Evolutionary conservation across 306 rosid genomes (phyloP).

Genomic region (Cicer bijugum): DNA sequence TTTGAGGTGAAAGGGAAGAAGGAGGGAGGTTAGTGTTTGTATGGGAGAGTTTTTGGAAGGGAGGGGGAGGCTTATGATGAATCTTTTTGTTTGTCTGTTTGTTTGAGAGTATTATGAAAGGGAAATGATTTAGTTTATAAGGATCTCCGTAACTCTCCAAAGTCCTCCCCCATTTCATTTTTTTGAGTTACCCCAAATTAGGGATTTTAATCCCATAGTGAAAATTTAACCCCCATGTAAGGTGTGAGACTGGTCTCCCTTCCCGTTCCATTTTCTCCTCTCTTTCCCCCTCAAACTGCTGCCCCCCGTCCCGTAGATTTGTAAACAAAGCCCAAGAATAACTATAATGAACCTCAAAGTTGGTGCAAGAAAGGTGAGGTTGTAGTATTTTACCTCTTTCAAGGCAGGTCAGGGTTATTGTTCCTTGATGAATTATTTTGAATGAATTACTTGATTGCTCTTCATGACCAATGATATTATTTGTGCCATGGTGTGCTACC

Average conservation of each 20-base stretch:
- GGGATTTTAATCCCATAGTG: background rate
- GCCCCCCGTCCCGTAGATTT: background rate
- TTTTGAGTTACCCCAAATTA: background rate
- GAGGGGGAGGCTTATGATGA: background rate
- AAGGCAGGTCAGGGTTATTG: slow-evolving; percentile 14
- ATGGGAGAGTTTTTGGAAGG: background rate
- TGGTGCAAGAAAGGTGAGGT: slow-evolving; percentile 14
- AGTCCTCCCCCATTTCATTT: background rate
- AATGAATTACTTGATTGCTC: slow-evolving; percentile 30
- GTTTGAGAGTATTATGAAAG: background rate
- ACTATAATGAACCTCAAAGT: slow-evolving; percentile 16
- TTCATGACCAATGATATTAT: slow-evolving; percentile 15
- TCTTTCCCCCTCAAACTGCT: background rate
- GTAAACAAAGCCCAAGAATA: slow-evolving; percentile 2
- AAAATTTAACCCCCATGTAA: background rate
- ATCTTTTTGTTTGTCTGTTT: background rate
- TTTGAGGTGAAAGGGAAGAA: background rate
- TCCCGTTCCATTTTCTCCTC: background rate
- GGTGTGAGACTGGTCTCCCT: background rate
- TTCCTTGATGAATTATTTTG: slow-evolving; percentile 29
- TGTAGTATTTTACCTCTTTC: slow-evolving; percentile 33
- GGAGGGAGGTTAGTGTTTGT: background rate
- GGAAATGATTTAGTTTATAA: background rate
- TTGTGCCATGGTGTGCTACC: slow-evolving; percentile 23
- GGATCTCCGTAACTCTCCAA: background rate